Percentiles rank a stretch among this genome's conserved stretches.
Evolutionary conservation across 2,329 filamentous ascomycete genomes (phyloP).

Genomic region (Aurifilum marmelostoma): DNA sequence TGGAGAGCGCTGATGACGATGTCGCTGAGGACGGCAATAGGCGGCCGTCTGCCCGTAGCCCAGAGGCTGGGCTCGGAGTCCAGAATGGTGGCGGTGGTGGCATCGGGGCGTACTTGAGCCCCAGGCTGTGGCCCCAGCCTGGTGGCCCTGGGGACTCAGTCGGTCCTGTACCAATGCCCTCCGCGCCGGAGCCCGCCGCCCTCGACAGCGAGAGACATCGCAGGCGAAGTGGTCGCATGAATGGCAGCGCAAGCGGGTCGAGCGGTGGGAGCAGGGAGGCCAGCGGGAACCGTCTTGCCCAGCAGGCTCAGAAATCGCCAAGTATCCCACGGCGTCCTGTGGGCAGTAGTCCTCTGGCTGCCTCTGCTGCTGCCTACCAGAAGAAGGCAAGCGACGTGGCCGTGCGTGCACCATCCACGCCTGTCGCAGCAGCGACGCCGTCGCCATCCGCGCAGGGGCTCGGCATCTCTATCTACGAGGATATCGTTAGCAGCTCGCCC

Average conservation of each 20-base stretch:
- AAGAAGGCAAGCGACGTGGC: background rate
- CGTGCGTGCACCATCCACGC: background rate
- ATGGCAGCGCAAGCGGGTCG: slow-evolving; percentile 10
- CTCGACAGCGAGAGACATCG: slow-evolving; percentile 24
- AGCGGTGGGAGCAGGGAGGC: slow-evolving; percentile 15
- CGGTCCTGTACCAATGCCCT: slow-evolving; percentile 5
- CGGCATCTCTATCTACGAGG: slow-evolving; percentile 39
- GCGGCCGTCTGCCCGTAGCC: background rate
- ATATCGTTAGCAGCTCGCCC: slow-evolving; percentile 40
- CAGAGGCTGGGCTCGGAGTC: background rate
- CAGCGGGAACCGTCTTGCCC: background rate
- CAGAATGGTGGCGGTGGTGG: background rate
- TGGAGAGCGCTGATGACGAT: slow-evolving; percentile 18
- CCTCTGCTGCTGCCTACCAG: background rate
- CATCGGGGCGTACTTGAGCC: slow-evolving; percentile 17
- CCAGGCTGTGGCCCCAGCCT: slow-evolving; percentile 19
- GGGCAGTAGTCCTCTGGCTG: background rate
- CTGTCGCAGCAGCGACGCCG: slow-evolving; percentile 3
- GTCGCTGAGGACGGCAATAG: background rate
- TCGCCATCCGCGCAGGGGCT: slow-evolving; percentile 31
- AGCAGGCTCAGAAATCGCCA: background rate
- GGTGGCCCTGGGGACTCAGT: background rate
- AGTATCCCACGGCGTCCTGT: slow-evolving; percentile 8
- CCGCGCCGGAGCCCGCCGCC: slow-evolving; percentile 5
- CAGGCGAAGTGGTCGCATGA: slow-evolving; percentile 18